Base-by-base conservation (phyloP, 2,329 filamentous ascomycete genomes). In the Fonsecaea pedrosoi region DNA sequence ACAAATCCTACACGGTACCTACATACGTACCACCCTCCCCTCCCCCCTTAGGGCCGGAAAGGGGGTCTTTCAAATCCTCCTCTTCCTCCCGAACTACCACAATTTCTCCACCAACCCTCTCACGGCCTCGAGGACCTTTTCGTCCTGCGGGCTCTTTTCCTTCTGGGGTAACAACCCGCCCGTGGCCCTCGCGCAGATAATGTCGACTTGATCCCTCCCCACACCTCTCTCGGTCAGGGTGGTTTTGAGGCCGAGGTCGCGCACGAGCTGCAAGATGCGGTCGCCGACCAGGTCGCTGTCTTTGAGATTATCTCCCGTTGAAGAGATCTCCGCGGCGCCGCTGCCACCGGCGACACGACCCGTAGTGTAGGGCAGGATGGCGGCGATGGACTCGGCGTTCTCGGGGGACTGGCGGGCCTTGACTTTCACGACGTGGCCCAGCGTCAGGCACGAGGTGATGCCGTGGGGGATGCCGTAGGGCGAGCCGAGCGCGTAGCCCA, bases 381-480 rank as follows among this genome's bases (percentile, higher is more conserved):
- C 66, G 2, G 74, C 74, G 54, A 76, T 71, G 10, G 60, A 62
- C 32, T 69, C 70, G 1, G 75, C 77, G 10, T 83, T 84, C 40
- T 82, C 80, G 3, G 75, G 76, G 0, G 75, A 73, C 5, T 81
- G 80, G 10, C 76, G 69, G 0, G 84, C 82, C 69, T 86, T 86
- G 21, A 86, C 74, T 73, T 82, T 84, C 3, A 86, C 80, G 0
- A 86, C 85, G 62, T 83, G 82, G 0, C 83, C 82, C 0, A 87
- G 77, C 0, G 84, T 86, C 55, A 87, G 71, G 70, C 84, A 86
- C 1, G 79, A 82, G 0, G 85, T 87, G 54, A 85, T 81, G 0
- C 85, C 85, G 68, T 87, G 85, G 0, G 85, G 85, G 45, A 87
- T 87, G 0, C 77, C 73, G 69, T 86, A 87, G 0, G 85, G 85